Evolutionary conservation across 306 rosid species (phyloP).

Genomic region (Medicago ruthenica): DNA sequence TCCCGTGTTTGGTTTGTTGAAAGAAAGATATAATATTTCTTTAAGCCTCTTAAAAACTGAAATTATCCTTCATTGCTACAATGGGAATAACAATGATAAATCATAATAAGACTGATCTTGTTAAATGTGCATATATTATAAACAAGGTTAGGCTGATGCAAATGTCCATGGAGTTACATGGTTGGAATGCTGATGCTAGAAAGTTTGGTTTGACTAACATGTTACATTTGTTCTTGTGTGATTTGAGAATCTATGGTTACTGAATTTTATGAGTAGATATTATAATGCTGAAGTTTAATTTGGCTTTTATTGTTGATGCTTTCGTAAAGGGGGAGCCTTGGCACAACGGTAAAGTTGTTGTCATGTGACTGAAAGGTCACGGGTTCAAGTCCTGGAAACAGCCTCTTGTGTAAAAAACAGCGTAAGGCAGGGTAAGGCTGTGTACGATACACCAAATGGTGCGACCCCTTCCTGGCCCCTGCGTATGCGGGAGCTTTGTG

Average conservation of each 20-base stretch:
- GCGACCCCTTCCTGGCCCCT: too few species aligned
- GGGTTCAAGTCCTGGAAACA: too few species aligned
- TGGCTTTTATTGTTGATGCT: conserved; percentile 1
- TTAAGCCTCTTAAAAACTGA: conserved; percentile 8
- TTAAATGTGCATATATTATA: not conserved
- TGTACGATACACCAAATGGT: too few species aligned
- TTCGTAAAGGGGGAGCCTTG: too few species aligned
- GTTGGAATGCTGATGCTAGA: not conserved
- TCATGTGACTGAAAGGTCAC: too few species aligned
- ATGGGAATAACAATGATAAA: not conserved
- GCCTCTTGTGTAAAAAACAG: too few species aligned
- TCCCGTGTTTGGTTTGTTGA: too few species aligned
- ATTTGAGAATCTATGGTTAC: not conserved
- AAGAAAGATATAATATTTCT: too few species aligned
- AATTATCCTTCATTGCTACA: conserved; percentile 11
- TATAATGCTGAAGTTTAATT: not conserved
- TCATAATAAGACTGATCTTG: not conserved
- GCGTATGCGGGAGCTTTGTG: too few species aligned
- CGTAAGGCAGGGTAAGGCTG: too few species aligned
- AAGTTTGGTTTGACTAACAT: not conserved
- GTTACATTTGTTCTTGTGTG: not conserved
- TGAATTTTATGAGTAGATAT: not conserved
- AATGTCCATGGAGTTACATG: not conserved
- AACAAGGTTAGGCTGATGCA: conserved; percentile 6
- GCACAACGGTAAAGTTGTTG: too few species aligned